Conservation (phyloP, 345 rosid genomes). For the Ricinus communis region DNA sequence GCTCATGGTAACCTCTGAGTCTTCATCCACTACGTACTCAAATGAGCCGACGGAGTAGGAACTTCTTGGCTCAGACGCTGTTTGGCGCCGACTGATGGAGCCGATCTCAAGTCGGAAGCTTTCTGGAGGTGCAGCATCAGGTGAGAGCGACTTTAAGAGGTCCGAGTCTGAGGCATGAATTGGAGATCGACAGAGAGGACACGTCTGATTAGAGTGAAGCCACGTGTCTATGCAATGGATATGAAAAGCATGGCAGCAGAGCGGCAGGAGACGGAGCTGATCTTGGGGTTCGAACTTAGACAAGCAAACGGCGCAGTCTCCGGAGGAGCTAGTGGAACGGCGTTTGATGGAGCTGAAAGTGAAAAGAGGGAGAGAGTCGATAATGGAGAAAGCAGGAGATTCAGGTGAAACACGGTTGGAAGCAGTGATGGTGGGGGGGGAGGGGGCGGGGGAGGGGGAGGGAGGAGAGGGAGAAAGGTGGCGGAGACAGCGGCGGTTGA, state of each 20-base stretch:
- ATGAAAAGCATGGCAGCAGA: conserved; percentile 93
- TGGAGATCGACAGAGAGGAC: conserved; percentile 90
- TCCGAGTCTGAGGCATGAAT: conserved; percentile 67
- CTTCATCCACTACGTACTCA: conserved; percentile 77
- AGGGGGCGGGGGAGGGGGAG: conserved; percentile 11
- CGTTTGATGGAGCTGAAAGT: conserved; percentile 65
- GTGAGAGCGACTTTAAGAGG: conserved; percentile 45
- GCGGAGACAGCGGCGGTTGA: conserved; percentile 55
- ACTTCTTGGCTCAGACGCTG: conserved; percentile 34
- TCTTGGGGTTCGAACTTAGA: conserved; percentile 72
- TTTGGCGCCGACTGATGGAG: conserved; percentile 60
- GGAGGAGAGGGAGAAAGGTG: conserved; percentile 34
- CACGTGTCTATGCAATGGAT: conserved; percentile 75
- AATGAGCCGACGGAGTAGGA: conserved; percentile 84
- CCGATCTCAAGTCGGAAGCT: conserved; percentile 92
- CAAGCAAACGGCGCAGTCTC: conserved; percentile 86
- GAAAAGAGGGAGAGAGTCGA: conserved; percentile 79
- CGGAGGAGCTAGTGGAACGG: conserved; percentile 40
- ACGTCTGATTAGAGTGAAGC: conserved; percentile 67
- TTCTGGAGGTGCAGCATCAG: conserved; percentile 25
- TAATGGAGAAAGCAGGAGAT: conserved; percentile 28
- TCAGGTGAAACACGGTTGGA: conserved; percentile 54
- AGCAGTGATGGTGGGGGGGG: conserved; percentile 34
- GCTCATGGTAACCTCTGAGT: conserved; percentile 51
- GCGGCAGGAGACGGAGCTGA: conserved; percentile 79